Evolutionary conservation across 441 rosid species (phyloP), one percentile per base, ranked within the genome.

Genomic region (Arabidopsis lyrata): DNA sequence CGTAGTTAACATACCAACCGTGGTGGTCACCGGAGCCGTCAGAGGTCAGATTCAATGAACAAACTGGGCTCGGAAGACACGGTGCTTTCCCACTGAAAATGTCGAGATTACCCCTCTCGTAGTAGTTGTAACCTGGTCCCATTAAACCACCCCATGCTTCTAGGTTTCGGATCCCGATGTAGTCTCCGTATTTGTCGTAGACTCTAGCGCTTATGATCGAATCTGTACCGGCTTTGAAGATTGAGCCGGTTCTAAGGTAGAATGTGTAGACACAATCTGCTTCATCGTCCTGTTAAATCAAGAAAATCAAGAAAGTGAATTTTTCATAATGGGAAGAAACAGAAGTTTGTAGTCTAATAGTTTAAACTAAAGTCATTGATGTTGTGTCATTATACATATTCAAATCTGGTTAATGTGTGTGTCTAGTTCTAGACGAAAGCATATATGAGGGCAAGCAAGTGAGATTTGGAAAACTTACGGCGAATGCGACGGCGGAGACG

Each of bases 1-100:
- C 90, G 78, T 93, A 93, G 61, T 91, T 88, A 44, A 81, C 79
- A 83, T 90, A 90, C 98, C 93, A 90, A 0, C 97, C 97, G 22
- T 86, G 96, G 62, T 86, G 90, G 0, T 60, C 31, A 1, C 97
- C 95, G 4, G 85, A 82, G 1, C 95, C 97, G 11, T 90, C 95
- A 2, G 97, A 87, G 45, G 86, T 88, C 2, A 93, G 70, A 82
- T 86, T 93, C 22, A 93, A 6, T 2, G 90, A 82, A 63, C 98
- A 91, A 16, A 85, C 32, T 5, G 93, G 87, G 0, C 66, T 44
- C 2, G 22, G 8, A 34, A 93, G 53, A 73, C 95, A 93, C 2
- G 81, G 81, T 10, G 83, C 91, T 42, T 75, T 70, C 2, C 98
- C 97, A 15, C 95, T 84, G 86, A 94, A 92, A 45, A 90, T 84